Percentiles rank a stretch among this genome's conserved stretches.
Evolutionary conservation across 208 protist genomes (phyloP).

Genomic region (Acanthamoeba lugdunensis): DNA sequence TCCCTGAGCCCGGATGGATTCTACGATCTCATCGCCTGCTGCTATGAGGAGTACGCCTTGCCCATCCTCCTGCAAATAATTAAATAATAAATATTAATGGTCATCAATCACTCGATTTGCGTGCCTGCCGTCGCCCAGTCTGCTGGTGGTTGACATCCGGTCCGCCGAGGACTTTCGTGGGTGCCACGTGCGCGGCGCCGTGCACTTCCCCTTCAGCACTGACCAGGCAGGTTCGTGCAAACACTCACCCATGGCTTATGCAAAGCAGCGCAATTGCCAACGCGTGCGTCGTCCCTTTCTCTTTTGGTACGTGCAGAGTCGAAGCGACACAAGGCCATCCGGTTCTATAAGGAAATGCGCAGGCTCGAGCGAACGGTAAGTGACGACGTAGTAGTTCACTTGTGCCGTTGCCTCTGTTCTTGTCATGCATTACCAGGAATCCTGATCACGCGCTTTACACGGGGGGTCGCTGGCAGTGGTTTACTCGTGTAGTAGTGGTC

Average conservation of each 20-base stretch:
- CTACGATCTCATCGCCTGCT: constrained; percentile 32
- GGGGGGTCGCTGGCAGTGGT: background rate
- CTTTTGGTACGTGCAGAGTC: background rate
- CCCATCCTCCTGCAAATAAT: background rate
- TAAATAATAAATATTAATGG: background rate
- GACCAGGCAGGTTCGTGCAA: background rate
- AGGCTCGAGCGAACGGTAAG: constrained; percentile 25
- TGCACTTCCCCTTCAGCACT: background rate
- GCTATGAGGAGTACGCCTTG: background rate
- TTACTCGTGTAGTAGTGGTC: background rate
- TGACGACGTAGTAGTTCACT: background rate
- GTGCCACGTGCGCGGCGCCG: constrained; percentile 12
- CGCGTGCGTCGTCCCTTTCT: background rate
- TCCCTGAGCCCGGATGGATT: background rate
- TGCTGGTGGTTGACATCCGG: constrained; percentile 8
- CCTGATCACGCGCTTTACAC: background rate
- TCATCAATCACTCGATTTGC: background rate
- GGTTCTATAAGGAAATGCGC: constrained; percentile 38
- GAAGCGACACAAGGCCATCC: constrained; percentile 18
- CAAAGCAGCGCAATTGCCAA: background rate
- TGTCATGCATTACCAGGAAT: too few species aligned
- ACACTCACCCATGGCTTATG: background rate
- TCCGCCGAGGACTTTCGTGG: background rate
- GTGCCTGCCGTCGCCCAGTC: background rate
- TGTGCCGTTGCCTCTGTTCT: background rate